phyloP scores from a whole-genome alignment of 2,329 filamentous ascomycete genomes.

The Xylariaceae sp. region DNA sequence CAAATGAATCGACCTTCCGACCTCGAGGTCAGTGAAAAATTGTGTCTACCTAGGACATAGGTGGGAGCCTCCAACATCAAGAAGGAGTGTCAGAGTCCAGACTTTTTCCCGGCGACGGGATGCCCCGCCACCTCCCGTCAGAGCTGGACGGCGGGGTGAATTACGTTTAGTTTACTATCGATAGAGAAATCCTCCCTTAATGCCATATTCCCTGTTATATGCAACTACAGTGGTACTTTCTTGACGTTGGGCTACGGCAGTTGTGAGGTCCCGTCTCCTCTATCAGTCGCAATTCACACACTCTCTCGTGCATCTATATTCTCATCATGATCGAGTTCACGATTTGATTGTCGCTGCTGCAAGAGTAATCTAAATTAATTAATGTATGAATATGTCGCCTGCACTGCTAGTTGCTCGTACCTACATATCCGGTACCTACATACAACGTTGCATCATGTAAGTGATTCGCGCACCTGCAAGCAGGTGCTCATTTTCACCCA shows the following conservation, averaged over 20 bases:
- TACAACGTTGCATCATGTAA: too few relatives aligned
- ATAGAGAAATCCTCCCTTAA: neutral
- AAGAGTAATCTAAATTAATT: neutral
- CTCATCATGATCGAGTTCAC: too few relatives aligned
- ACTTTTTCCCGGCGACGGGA: neutral
- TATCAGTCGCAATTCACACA: too few relatives aligned
- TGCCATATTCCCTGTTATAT: neutral
- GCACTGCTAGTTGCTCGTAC: neutral
- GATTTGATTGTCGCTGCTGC: too few relatives aligned
- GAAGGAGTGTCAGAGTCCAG: neutral
- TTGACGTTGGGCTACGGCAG: too few relatives aligned
- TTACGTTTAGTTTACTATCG: slow-evolving; percentile 10
- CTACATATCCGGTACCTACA: too few relatives aligned
- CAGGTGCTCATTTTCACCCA: too few relatives aligned
- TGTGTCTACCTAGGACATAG: slow-evolving; percentile 3
- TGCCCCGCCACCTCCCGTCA: slow-evolving; percentile 16
- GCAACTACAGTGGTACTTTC: too few relatives aligned
- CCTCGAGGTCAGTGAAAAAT: slow-evolving; percentile 6
- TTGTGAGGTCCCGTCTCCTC: too few relatives aligned
- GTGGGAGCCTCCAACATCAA: neutral
- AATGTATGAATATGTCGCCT: neutral
- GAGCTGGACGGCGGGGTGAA: slow-evolving; percentile 18
- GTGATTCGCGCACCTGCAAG: too few relatives aligned
- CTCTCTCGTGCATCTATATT: too few relatives aligned
- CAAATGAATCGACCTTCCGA: slow-evolving; percentile 2